Conservation (phyloP, 257 asterid species). For the Ehretia macrophylla region DNA sequence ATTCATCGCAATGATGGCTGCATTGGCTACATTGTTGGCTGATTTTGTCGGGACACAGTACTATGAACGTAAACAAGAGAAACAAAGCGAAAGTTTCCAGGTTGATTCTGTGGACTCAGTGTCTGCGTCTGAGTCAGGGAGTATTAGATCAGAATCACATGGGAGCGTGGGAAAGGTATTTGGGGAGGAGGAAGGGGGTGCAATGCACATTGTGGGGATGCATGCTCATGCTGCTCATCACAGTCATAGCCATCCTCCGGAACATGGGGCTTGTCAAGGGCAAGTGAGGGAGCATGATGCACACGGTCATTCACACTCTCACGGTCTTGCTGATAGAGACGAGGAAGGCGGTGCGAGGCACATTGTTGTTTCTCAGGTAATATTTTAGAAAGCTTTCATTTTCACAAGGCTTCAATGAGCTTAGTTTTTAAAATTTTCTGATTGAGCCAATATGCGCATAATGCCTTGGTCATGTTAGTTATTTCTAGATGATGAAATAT, state of each 20-base stretch:
- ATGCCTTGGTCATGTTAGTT: too few relatives aligned
- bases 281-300: constrained; percentile 25
- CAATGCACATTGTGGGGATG: constrained; percentile 88
- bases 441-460: too few relatives aligned
- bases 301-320: constrained; percentile 56
- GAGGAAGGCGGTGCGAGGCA: constrained; percentile 68
- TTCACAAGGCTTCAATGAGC: too few relatives aligned
- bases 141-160: constrained; percentile 41
- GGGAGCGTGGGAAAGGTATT: constrained; percentile 39
- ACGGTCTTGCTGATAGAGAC: constrained; percentile 37
- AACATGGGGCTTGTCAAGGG: constrained; percentile 45
- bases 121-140: constrained; percentile 56
- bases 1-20: constrained; percentile 90
- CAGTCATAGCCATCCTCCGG: constrained; percentile 69
- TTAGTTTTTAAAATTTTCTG: too few relatives aligned
- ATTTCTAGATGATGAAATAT: too few relatives aligned
- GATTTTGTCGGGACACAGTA: constrained; percentile 92
- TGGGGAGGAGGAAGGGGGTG: constrained; percentile 87
- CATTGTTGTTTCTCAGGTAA: constrained; percentile 87
- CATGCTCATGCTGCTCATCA: constrained; percentile 92
- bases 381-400: neutral
- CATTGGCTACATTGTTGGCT: constrained; percentile 75
- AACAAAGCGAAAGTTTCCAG: constrained; percentile 27
- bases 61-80: constrained; percentile 78
- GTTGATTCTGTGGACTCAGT: constrained; percentile 32